A percentile compares a stretch with the other conserved stretches of the same genome.
phyloP scores from a whole-genome alignment of 2,329 filamentous ascomycete genomes.

The Neonectria punicea region DNA sequence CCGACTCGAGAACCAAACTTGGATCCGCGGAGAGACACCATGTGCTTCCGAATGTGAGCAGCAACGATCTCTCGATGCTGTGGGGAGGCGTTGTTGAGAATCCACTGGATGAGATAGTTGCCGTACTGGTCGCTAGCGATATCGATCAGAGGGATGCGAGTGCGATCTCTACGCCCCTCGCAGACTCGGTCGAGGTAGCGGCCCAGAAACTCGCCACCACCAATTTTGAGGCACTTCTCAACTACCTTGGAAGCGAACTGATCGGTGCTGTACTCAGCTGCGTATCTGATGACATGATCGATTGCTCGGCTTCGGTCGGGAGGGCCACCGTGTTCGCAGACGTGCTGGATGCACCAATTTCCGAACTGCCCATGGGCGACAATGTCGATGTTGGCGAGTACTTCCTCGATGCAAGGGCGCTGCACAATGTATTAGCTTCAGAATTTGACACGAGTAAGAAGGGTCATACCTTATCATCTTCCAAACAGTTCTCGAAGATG shows the following conservation, averaged over 20 bases:
- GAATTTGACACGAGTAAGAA: not conserved
- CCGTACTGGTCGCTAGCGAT: slow-evolving; percentile 99
- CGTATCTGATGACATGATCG: slow-evolving; percentile 93
- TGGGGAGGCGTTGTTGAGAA: slow-evolving; percentile 85
- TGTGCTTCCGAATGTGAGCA: slow-evolving; percentile 96
- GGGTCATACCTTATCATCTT: slow-evolving; percentile 90
- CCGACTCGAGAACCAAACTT: slow-evolving; percentile 98
- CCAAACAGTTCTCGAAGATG: slow-evolving; percentile 98
- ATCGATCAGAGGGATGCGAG: slow-evolving; percentile 96
- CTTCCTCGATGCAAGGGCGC: slow-evolving; percentile 97
- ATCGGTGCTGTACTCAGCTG: slow-evolving; percentile 97
- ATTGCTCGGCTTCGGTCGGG: slow-evolving; percentile 92
- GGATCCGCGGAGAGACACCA: slow-evolving; percentile 97
- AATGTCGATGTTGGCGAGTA: slow-evolving; percentile 92
- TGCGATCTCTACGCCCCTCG: slow-evolving; percentile 88
- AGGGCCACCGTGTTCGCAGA: slow-evolving; percentile 94
- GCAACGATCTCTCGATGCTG: slow-evolving; percentile 95
- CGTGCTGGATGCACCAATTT: slow-evolving; percentile 99
- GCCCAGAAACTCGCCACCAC: slow-evolving; percentile 87
- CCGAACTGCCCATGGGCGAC: slow-evolving; percentile 98
- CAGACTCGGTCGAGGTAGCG: slow-evolving; percentile 95
- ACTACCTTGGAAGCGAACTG: slow-evolving; percentile 99
- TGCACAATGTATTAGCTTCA: slow-evolving; percentile 51
- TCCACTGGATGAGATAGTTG: slow-evolving; percentile 98
- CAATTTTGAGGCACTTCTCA: slow-evolving; percentile 98